These are phyloP conservation scores for Aspergillus sp. DNA, from an alignment of 2,329 filamentous ascomycete genomes.

Conservation along the genomic window DNA sequence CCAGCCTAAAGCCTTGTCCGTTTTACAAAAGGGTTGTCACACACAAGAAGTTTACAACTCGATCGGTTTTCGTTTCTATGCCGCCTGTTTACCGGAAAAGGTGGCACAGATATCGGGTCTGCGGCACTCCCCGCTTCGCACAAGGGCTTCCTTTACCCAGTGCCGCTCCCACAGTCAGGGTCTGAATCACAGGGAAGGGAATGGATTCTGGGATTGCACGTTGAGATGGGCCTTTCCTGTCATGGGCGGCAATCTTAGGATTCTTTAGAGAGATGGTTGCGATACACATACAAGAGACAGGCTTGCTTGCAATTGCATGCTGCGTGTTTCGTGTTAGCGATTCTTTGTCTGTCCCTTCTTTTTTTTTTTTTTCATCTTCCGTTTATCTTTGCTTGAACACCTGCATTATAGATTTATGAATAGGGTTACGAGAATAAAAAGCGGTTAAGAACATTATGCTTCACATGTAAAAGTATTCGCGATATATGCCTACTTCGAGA, in stretches of 20 bases:
- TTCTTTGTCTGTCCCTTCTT: conserved; percentile 23
- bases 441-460: no score
- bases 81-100: background rate
- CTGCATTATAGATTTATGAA: conserved; percentile 30
- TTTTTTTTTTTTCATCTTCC: conserved; percentile 16
- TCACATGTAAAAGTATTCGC: no score
- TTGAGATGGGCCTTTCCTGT: conserved; percentile 9
- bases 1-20: background rate
- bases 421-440: conserved; percentile 27
- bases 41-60: no score
- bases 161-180: conserved; percentile 16
- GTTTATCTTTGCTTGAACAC: conserved; percentile 9
- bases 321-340: conserved; percentile 19
- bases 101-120: conserved; percentile 6
- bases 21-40: no score
- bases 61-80: no score
- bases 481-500: no score
- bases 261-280: conserved; percentile 26
- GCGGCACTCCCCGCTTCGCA: conserved; percentile 10
- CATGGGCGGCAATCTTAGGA: conserved; percentile 12
- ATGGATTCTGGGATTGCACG: conserved; percentile 7
- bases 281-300: conserved; percentile 22
- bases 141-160: conserved; percentile 9
- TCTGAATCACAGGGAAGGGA: conserved; percentile 23
- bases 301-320: conserved; percentile 20